Evolutionary conservation across 2,329 filamentous ascomycete species (phyloP).

Genomic region (Colletotrichum camelliae): DNA sequence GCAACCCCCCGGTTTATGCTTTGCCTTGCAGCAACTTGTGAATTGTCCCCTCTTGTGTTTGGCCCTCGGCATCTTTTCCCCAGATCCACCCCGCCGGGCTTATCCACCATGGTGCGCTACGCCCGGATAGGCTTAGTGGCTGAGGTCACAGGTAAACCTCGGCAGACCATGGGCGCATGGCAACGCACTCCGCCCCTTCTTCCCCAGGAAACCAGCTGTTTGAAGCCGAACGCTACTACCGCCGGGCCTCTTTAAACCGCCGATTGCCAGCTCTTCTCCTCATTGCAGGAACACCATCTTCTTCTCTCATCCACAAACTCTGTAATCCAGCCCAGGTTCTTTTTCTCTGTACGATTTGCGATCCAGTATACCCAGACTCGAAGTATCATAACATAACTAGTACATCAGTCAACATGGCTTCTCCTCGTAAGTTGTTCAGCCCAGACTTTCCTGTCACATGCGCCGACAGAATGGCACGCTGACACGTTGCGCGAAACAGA

Average conservation of each 20-base stretch:
- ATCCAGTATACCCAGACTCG: conserved; percentile 13
- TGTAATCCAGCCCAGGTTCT: conserved; percentile 5
- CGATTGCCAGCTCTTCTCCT: not conserved
- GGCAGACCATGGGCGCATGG: conserved; percentile 21
- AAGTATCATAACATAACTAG: not conserved
- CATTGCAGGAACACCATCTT: not conserved
- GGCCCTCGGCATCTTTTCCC: conserved; percentile 24
- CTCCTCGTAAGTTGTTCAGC: conserved; percentile 70
- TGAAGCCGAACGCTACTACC: conserved; percentile 8
- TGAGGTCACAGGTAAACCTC: conserved; percentile 24
- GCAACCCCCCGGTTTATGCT: not conserved
- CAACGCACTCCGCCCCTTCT: conserved; percentile 22
- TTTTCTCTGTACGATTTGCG: conserved; percentile 18
- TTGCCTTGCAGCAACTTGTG: not conserved
- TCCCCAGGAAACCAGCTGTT: conserved; percentile 14
- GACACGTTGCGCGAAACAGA: conserved; percentile 54
- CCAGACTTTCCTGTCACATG: conserved; percentile 18
- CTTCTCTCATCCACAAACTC: not conserved
- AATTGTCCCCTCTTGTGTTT: not conserved
- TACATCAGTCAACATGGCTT: conserved; percentile 66
- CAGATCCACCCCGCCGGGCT: conserved; percentile 18
- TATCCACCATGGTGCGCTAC: not conserved
- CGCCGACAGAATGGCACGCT: not conserved
- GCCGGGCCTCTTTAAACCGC: conserved; percentile 14
- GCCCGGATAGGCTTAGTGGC: not conserved